phyloP scores from a whole-genome alignment of 371 early-diverging fungal species.

The Mortierella sp. region DNA sequence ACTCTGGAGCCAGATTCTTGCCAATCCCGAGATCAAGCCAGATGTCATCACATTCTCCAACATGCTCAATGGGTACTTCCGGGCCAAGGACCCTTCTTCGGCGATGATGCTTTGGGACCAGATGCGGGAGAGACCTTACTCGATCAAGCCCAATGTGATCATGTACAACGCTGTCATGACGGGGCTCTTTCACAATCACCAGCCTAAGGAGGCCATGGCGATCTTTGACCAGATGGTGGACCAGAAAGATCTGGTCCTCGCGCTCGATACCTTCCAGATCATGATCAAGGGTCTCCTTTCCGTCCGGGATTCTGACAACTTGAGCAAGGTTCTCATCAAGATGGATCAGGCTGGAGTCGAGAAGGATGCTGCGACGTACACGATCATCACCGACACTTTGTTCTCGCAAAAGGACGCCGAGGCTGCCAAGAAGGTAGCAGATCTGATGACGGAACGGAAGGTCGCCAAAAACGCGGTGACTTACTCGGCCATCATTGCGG shows the following conservation, averaged over 20 bases:
- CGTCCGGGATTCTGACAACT: constrained; percentile 19
- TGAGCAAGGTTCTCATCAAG: constrained; percentile 16
- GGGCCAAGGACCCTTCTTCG: constrained; percentile 18
- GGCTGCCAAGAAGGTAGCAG: constrained; percentile 27
- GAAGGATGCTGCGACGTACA: constrained; percentile 30
- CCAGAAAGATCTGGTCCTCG: constrained; percentile 6
- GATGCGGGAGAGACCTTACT: constrained; percentile 34
- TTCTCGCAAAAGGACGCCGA: constrained; percentile 40
- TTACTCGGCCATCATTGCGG: constrained; percentile 46
- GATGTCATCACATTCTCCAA: constrained; percentile 37
- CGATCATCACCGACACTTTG: constrained; percentile 30
- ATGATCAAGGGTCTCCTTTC: constrained; percentile 52
- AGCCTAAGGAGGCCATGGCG: constrained; percentile 30
- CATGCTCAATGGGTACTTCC: constrained; percentile 41
- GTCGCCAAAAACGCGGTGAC: constrained; percentile 31
- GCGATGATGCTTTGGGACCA: constrained; percentile 34
- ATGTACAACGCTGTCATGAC: constrained; percentile 30
- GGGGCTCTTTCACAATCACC: constrained; percentile 39
- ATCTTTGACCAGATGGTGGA: constrained; percentile 22
- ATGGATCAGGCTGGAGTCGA: constrained; percentile 26
- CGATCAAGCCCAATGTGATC: constrained; percentile 22
- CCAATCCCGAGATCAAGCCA: constrained; percentile 21
- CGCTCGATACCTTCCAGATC: constrained; percentile 37
- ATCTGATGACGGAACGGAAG: constrained; percentile 27
- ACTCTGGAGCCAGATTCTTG: constrained; percentile 28